A percentile compares a stretch with the other conserved stretches of the same genome.
These are phyloP conservation scores for Boletus insuetus DNA, from an alignment of 768 basidiomycete species.

Conservation along the genomic window DNA sequence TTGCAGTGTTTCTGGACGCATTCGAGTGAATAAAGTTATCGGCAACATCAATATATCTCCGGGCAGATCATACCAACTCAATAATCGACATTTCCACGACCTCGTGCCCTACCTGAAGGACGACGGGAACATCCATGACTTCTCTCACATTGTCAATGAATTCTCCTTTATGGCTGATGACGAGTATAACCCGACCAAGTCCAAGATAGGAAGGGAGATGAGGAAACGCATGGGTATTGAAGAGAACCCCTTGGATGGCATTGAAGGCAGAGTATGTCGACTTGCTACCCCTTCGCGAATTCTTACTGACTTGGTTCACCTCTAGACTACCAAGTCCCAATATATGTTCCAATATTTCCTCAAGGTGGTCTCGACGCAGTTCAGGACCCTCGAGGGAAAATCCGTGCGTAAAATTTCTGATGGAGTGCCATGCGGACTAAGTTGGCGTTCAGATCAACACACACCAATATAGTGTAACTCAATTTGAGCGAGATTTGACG, in stretches of 20 bases:
- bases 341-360: slow-evolving; percentile 99
- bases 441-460: slow-evolving; percentile 59
- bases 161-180: slow-evolving; percentile 81
- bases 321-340: slow-evolving; percentile 69
- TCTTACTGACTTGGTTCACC: neutral
- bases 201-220: slow-evolving; percentile 57
- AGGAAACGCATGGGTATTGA: slow-evolving; percentile 70
- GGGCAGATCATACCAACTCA: slow-evolving; percentile 91
- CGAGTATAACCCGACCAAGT: slow-evolving; percentile 71
- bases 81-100: slow-evolving; percentile 75
- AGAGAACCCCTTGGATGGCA: slow-evolving; percentile 73
- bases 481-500: slow-evolving; percentile 89
- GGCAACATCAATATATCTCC: slow-evolving; percentile 95
- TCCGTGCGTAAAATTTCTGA: slow-evolving; percentile 40
- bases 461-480: slow-evolving; percentile 94
- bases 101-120: slow-evolving; percentile 94
- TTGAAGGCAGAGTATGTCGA: slow-evolving; percentile 52
- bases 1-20: slow-evolving; percentile 87
- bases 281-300: neutral
- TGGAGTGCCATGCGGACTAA: slow-evolving; percentile 5
- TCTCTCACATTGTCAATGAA: slow-evolving; percentile 82
- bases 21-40: slow-evolving; percentile 95
- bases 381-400: slow-evolving; percentile 77
- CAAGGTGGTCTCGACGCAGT: slow-evolving; percentile 96
- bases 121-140: slow-evolving; percentile 87